A percentile compares a stretch with the other conserved stretches of the same genome.
These are phyloP conservation scores for Pinguiococcus pyrenoidosus DNA, from an alignment of 108 stramenopile genomes.

Conservation along the genomic window DNA sequence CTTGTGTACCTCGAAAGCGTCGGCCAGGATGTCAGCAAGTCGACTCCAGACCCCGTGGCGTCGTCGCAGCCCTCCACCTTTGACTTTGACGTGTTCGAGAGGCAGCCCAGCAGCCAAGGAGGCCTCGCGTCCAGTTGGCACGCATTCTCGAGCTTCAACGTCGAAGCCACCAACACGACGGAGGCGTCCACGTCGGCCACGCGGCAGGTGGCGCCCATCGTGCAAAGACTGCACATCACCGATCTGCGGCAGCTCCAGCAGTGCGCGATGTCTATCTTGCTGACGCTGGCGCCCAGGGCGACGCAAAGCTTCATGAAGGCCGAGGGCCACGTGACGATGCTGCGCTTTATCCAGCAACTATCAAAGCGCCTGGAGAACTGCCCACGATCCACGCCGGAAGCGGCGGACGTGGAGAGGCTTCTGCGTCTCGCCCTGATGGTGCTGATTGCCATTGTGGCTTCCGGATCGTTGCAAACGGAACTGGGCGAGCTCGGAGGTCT, in stretches of 20 bases:
- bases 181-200: no score
- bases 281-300: conserved; percentile 9
- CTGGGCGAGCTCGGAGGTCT: no score
- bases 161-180: no score
- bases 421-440: conserved; percentile 10
- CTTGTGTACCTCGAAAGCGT: conserved; percentile 15
- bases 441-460: conserved; percentile 1
- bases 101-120: no score
- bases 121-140: no score
- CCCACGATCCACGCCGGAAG: background rate
- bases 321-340: conserved; percentile 1
- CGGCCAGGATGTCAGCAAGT: no score
- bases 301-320: conserved; percentile 1
- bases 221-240: conserved; percentile 2
- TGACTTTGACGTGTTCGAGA: no score
- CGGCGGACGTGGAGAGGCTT: background rate
- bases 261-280: conserved; percentile 8
- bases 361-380: conserved; percentile 9
- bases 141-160: no score
- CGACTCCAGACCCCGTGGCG: no score
- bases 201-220: no score
- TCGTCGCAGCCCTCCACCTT: no score
- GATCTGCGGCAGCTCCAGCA: conserved; percentile 7
- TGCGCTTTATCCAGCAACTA: no score
- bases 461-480: conserved; percentile 4